Evolutionary conservation across 176 grass and related monocot species (phyloP), one percentile per base, ranked within the genome.

Genomic region (Musa troglodytarum): DNA sequence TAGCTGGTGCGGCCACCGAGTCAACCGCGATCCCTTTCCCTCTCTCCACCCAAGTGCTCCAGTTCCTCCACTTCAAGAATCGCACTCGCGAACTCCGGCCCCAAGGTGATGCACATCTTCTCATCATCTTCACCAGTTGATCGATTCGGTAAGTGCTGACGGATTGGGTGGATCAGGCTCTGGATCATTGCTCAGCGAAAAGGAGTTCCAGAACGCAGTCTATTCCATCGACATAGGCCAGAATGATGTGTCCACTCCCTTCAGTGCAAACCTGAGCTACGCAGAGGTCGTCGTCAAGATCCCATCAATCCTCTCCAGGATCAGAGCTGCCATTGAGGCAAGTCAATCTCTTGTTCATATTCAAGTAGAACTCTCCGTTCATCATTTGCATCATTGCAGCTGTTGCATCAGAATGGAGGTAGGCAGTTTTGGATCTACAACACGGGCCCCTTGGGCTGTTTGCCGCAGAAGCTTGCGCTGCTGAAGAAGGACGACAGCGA

Each of bases 1-100:
- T 76, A 49, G 81, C 88, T 25, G 88, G 84, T 19, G 88, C 78
- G 0, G 73, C 78, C 54, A 74, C 65, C 2, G 58, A 53, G 15
- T 11, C 2, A 9, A 74, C 29, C 11, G 10, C 8, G 23, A 23
- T 63, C 52, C 16, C 26, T 34, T 84, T 90, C 74, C 22, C 81
- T 53, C 80, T 90, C 14, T 65, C 43, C 50, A 86, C 53, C 55
- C 88, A 90, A 50, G 81, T 87, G 0, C 71, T 72, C 22, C 88
- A 90, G 55, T 87, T 90, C 70, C 84, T 86, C 51, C 84, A 84
- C 65, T 90, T 90, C 71, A 90, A 67, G 69, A 83, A 78, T 53
- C 85, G 80, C 58, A 87, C 85, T 14, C 74, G 74, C 65, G 78
- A 90, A 17, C 81, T 90, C 56, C 65, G 59, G 19, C 75, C 71